Percentiles rank a stretch among this genome's conserved stretches.
These are phyloP conservation scores for Wickerhamia fluorescens DNA, from an alignment of 805 yeast genomes.

Conservation along the genomic window DNA sequence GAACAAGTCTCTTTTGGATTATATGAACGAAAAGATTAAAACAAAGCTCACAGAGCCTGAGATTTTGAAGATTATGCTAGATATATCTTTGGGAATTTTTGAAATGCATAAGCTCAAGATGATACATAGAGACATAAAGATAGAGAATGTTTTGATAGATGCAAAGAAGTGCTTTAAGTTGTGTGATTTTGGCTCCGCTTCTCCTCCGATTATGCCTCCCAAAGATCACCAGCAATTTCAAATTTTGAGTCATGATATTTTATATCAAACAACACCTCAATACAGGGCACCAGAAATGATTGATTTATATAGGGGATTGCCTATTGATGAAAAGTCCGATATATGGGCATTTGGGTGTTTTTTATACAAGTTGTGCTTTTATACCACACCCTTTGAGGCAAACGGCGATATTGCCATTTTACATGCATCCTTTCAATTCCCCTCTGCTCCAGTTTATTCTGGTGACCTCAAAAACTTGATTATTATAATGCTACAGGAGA, in stretches of 20 bases:
- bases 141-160: constrained; percentile 87
- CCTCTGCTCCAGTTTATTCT: constrained; percentile 60
- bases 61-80: constrained; percentile 76
- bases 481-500: constrained; percentile 73
- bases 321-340: constrained; percentile 88
- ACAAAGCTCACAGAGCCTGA: constrained; percentile 73
- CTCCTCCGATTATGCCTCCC: constrained; percentile 65
- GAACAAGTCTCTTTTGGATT: constrained; percentile 78
- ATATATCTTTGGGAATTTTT: constrained; percentile 70
- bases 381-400: constrained; percentile 91
- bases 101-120: constrained; percentile 78
- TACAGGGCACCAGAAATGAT: constrained; percentile 96
- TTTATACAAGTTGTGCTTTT: constrained; percentile 82
- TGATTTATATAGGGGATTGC: constrained; percentile 72
- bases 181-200: constrained; percentile 91
- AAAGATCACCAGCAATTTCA: constrained; percentile 67
- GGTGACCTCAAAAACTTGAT: constrained; percentile 69
- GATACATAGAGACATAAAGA: constrained; percentile 89
- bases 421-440: constrained; percentile 77
- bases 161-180: constrained; percentile 63
- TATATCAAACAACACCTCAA: constrained; percentile 92
- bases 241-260: constrained; percentile 72
- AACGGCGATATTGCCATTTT: constrained; percentile 81
- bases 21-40: constrained; percentile 78
- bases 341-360: constrained; percentile 97